Evolutionary conservation across 2,329 filamentous ascomycete species (phyloP).

Genomic region (Cladosporium austrohemisphaericum): DNA sequence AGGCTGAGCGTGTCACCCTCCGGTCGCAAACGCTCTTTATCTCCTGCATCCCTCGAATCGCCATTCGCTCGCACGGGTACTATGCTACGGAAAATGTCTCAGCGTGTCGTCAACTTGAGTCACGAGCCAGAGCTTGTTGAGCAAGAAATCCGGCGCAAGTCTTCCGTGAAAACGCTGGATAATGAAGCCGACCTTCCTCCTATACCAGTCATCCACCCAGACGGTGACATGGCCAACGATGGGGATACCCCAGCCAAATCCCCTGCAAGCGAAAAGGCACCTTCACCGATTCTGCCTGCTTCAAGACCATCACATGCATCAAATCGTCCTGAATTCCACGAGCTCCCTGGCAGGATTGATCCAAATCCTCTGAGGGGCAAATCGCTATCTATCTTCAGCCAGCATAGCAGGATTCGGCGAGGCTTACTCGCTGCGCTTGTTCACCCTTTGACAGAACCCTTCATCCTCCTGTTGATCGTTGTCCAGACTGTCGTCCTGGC

Average conservation of each 20-base stretch:
- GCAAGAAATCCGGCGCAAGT: constrained; percentile 61
- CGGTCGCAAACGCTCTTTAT: constrained; percentile 46
- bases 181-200: constrained; percentile 19
- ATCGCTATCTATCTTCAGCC: constrained; percentile 77
- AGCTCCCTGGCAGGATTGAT: constrained; percentile 27
- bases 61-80: constrained; percentile 49
- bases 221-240: constrained; percentile 20
- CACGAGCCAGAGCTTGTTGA: constrained; percentile 80
- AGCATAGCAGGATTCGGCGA: constrained; percentile 69
- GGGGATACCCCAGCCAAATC: constrained; percentile 25
- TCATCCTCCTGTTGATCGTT: constrained; percentile 82
- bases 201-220: constrained; percentile 37
- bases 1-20: constrained; percentile 55
- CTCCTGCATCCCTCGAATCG: constrained; percentile 40
- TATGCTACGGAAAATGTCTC: constrained; percentile 71
- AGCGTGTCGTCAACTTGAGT: constrained; percentile 95
- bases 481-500: constrained; percentile 84
- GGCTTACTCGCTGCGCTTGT: constrained; percentile 79
- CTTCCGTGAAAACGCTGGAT: constrained; percentile 43
- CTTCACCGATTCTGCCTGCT: constrained; percentile 28
- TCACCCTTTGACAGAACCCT: constrained; percentile 79
- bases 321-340: neutral
- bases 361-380: constrained; percentile 80
- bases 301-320: constrained; percentile 6
- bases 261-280: constrained; percentile 30